phyloP scores from a whole-genome alignment of 169 alveolate species.

The Sarcocystis neurona region DNA sequence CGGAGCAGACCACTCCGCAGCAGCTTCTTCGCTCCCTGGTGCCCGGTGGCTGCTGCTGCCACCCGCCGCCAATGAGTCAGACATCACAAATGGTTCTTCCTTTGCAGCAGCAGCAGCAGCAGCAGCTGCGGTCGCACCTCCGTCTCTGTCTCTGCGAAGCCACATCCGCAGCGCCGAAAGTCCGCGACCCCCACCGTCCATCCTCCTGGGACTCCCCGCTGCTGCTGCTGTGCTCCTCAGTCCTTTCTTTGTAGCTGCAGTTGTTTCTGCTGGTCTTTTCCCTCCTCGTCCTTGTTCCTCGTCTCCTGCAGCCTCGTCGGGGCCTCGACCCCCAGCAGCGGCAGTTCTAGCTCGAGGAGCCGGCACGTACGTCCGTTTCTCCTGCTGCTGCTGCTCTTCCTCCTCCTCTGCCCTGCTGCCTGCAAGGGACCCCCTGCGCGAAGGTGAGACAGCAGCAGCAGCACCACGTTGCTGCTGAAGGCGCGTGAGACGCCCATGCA shows the following conservation, averaged over 20 bases:
- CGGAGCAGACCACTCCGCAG: conserved; percentile 47
- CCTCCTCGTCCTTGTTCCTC: not conserved
- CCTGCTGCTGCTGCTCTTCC: not conserved
- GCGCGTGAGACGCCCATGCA: too few relatives aligned
- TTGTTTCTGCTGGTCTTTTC: not conserved
- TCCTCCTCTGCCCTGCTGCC: too few relatives aligned
- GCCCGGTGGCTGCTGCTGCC: conserved; percentile 15
- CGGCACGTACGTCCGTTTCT: not conserved
- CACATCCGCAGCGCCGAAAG: too few relatives aligned
- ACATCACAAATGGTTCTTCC: not conserved
- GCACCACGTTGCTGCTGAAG: too few relatives aligned
- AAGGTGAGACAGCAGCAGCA: too few relatives aligned
- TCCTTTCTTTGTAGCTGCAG: conserved; percentile 13
- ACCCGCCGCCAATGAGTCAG: conserved; percentile 15
- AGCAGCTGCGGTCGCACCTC: not conserved
- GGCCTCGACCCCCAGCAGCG: too few relatives aligned
- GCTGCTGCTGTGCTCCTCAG: not conserved
- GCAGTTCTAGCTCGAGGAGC: too few relatives aligned
- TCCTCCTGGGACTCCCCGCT: not conserved
- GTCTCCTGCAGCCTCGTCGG: too few relatives aligned
- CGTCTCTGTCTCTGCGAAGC: not conserved
- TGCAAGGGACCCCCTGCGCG: too few relatives aligned
- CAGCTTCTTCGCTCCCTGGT: not conserved
- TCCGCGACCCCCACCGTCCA: not conserved
- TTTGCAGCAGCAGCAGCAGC: not conserved